Evolutionary conservation across 179 eudicot species (phyloP).

Genomic region (Corrigiola litoralis): DNA sequence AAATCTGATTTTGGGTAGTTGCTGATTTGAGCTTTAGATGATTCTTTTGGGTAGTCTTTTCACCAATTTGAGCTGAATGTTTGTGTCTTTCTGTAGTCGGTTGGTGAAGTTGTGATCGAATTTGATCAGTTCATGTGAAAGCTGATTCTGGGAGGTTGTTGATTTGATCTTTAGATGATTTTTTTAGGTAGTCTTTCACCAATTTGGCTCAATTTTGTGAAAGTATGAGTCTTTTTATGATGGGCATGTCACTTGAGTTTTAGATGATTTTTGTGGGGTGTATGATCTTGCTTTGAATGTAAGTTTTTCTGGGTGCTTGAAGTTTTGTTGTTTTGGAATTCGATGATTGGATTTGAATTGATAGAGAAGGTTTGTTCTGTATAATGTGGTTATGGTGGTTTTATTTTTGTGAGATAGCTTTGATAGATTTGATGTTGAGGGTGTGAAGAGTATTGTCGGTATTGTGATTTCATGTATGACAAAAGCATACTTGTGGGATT

Average conservation of each 20-base stretch:
- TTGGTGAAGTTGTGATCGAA: not conserved
- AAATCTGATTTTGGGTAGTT: not conserved
- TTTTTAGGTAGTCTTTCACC: no score
- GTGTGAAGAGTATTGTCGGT: not conserved
- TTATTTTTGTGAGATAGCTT: no score
- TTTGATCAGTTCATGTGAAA: not conserved
- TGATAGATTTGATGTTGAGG: not conserved
- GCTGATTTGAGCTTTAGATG: not conserved
- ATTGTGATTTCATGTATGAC: not conserved
- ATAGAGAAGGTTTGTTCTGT: not conserved
- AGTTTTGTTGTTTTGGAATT: not conserved
- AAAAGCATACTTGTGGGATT: not conserved
- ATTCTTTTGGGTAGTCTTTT: not conserved
- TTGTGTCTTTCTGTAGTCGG: not conserved
- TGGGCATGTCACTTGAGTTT: no score
- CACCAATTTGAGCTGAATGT: not conserved
- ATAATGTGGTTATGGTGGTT: not conserved
- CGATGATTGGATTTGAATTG: not conserved
- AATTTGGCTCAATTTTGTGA: no score
- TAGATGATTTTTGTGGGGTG: not conserved
- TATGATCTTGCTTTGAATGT: not conserved
- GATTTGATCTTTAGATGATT: not conserved
- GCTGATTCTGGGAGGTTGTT: not conserved
- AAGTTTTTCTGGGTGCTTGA: not conserved
- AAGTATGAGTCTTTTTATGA: no score